Base-by-base conservation (phyloP, 2,329 filamentous ascomycete species). In the Didymella sp. region DNA sequence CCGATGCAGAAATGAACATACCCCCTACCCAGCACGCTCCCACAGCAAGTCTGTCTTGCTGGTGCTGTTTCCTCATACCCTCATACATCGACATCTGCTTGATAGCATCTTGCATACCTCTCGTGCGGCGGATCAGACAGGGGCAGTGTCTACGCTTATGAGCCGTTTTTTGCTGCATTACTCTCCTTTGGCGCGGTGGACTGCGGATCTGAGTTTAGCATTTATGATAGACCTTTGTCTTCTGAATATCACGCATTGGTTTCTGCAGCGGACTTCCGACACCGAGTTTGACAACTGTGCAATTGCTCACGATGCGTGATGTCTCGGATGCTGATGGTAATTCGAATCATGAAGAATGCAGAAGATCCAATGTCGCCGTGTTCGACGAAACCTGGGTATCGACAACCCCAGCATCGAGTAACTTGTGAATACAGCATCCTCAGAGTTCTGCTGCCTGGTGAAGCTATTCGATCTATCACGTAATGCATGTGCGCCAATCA, bases 151-250 rank as follows among this genome's bases (percentile, higher is more conserved):
- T 50, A 57, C 61, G 58, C 48, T 57, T 48, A 48, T 25, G 54
- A 48, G 52, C 62, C 59, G 60, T 45, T 56, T 66, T 61, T 53
- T 62, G 66, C 64, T 66, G 63, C 62, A 62, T 60, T 58, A 54
- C 56, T 66, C 64, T 73, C 68, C 64, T 71, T 72, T 61, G 68
- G 67, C 70, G 68, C 56, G 60, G 62, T 63, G 61, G 62, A 59
- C 53, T 62, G 59, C 60, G 58, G 61, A 65, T 58, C 46, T 63
- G 63, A 56, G 58, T 48, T 68, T 64, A 61, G 61, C 65, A 66
- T 69, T 68, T 58, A 61, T 63, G 63, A 72, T 72, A 69, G 68
- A 71, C 62, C 30, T 58, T 63, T 58, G 61, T 66, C 63, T 66
- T 62, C 62, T 60, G 59, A 64, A 63, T 62, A 65, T 63, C 42